Evolutionary conservation across 441 rosid genomes (phyloP).

Genomic region (Mallotus japonicus): DNA sequence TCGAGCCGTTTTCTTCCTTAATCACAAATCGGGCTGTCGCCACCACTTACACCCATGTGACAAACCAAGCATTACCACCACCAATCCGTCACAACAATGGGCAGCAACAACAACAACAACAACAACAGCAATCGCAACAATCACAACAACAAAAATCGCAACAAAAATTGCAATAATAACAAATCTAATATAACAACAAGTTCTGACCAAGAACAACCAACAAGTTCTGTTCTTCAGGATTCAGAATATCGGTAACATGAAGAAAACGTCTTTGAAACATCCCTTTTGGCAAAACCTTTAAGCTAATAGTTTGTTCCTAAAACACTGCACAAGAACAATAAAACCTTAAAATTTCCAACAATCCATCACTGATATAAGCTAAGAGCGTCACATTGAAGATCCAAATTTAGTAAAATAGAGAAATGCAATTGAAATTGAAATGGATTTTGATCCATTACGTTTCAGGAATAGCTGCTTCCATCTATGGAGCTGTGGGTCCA

Average conservation of each 20-base stretch:
- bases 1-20: no score
- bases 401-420: no score
- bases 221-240: slow-evolving; percentile 58
- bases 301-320: slow-evolving; percentile 67
- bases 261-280: slow-evolving; percentile 89
- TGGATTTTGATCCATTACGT: slow-evolving; percentile 49
- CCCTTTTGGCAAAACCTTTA: slow-evolving; percentile 67
- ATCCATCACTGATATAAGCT: neutral
- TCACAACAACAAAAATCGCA: no score
- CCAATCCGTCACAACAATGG: no score
- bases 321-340: slow-evolving; percentile 47
- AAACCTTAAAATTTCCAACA: neutral
- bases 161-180: no score
- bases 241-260: slow-evolving; percentile 67
- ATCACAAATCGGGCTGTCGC: no score
- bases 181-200: no score
- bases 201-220: slow-evolving; percentile 88
- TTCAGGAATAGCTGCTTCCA: slow-evolving; percentile 91
- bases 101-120: no score
- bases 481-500: slow-evolving; percentile 68
- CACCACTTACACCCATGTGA: no score
- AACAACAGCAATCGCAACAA: no score
- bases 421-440: neutral
- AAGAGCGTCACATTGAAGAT: no score
- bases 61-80: no score